Percentiles rank a stretch among this genome's conserved stretches.
Conservation (phyloP, 306 rosid species). For the barrel medic (Medicago truncatula) region MtrunA17r5.0-ANR NC_053049.1:417501-418000, state of each 20-base stretch:
- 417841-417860: too few relatives aligned
- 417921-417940: too few relatives aligned
- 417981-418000: too few relatives aligned
- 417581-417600: constrained; percentile 52
- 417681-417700: background rate
- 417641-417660: background rate
- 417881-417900: too few relatives aligned
- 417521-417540: constrained; percentile 61
- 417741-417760: too few relatives aligned
- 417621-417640: background rate
- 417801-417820: constrained; percentile 12
- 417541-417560: constrained; percentile 48
- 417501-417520: constrained; percentile 57
- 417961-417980: too few relatives aligned
- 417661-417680: background rate
- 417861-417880: too few relatives aligned
- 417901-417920: too few relatives aligned
- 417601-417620: constrained; percentile 41
- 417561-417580: constrained; percentile 55
- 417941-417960: too few relatives aligned
- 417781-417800: background rate
- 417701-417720: constrained; percentile 54
- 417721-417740: constrained; percentile 56
- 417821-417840: background rate
- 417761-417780: constrained; percentile 38